phyloP scores from a whole-genome alignment of 805 yeast genomes.

The Candida methanosorbosa region DNA sequence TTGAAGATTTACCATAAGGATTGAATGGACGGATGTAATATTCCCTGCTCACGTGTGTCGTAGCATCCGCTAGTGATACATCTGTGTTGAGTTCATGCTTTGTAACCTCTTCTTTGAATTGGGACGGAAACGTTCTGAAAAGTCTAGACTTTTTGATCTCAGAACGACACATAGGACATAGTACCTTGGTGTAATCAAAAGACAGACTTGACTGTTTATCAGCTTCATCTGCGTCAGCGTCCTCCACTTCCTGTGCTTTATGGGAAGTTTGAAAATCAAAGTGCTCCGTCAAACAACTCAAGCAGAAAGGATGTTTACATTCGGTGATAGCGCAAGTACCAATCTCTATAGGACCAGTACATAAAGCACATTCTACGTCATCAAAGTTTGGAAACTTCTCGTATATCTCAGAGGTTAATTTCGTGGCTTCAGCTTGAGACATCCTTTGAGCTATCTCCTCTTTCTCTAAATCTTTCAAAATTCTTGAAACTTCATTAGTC shows the following conservation, averaged over 20 bases:
- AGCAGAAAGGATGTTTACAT: conserved; percentile 79
- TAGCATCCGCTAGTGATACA: conserved; percentile 9
- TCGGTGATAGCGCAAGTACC: conserved; percentile 47
- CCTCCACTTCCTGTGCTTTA: conserved; percentile 2
- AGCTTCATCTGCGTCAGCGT: background rate
- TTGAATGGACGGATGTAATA: conserved; percentile 32
- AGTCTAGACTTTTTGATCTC: conserved; percentile 41
- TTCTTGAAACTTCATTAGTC: conserved; percentile 13
- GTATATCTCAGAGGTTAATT: conserved; percentile 22
- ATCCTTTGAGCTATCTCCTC: conserved; percentile 17
- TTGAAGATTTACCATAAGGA: conserved; percentile 56
- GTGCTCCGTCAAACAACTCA: conserved; percentile 64
- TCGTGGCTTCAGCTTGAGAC: conserved; percentile 14
- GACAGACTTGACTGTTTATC: background rate
- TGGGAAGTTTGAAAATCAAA: conserved; percentile 51
- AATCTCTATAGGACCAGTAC: conserved; percentile 55
- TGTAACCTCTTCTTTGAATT: conserved; percentile 17
- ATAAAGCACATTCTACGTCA: conserved; percentile 74
- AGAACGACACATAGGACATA: conserved; percentile 74
- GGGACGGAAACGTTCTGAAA: conserved; percentile 27
- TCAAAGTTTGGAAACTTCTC: conserved; percentile 24
- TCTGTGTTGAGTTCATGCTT: conserved; percentile 9
- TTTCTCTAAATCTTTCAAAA: conserved; percentile 16
- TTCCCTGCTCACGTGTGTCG: conserved; percentile 4
- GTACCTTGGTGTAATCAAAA: conserved; percentile 31